These are phyloP conservation scores for Euphorbia tirucalli DNA, from an alignment of 345 rosid species.

Conservation along the genomic window DNA sequence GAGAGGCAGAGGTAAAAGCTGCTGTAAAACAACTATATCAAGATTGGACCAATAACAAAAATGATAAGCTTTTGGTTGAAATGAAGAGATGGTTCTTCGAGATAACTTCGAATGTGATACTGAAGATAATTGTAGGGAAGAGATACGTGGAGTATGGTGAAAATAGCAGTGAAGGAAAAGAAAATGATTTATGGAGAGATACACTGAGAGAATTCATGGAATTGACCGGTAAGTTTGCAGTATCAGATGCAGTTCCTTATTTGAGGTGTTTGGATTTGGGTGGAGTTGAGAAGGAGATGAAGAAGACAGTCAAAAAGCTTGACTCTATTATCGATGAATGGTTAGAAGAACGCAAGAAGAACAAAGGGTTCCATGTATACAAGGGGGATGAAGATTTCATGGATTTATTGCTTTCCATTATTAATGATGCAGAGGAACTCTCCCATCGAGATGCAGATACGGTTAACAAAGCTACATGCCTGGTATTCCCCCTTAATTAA, in stretches of 20 bases:
- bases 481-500: too few species aligned
- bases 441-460: slow-evolving; percentile 16
- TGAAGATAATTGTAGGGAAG: slow-evolving; percentile 32
- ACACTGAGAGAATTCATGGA: slow-evolving; percentile 25
- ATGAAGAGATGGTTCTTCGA: slow-evolving; percentile 36
- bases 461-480: neutral
- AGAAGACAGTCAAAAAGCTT: slow-evolving; percentile 18
- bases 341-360: slow-evolving; percentile 44
- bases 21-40: neutral
- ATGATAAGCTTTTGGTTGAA: slow-evolving; percentile 17
- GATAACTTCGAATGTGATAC: slow-evolving; percentile 29
- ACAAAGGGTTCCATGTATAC: neutral
- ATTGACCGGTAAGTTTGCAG: slow-evolving; percentile 14
- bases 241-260: slow-evolving; percentile 33
- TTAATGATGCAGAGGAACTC: slow-evolving; percentile 13
- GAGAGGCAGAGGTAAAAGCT: neutral
- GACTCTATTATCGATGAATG: slow-evolving; percentile 29
- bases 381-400: slow-evolving; percentile 24
- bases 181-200: neutral
- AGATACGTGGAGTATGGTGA: neutral
- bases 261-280: slow-evolving; percentile 40
- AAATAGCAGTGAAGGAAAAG: neutral
- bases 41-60: neutral
- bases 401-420: slow-evolving; percentile 29
- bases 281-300: slow-evolving; percentile 31